Percentiles rank a stretch among this genome's conserved stretches.
Evolutionary conservation across 306 rosid species (phyloP).

Genomic region (Prunus dulcis): DNA sequence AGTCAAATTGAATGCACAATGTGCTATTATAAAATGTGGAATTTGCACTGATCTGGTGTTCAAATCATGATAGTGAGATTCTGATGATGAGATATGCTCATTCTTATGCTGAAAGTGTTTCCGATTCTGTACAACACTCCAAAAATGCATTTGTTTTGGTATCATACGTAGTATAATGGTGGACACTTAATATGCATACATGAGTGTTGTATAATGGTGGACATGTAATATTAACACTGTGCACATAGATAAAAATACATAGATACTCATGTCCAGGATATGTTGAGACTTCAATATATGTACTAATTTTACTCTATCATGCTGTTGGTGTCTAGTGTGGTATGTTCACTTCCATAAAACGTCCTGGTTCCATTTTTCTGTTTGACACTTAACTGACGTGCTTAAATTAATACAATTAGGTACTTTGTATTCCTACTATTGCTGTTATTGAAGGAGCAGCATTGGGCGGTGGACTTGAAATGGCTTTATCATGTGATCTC

Average conservation of each 20-base stretch:
- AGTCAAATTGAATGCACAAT: too few relatives aligned
- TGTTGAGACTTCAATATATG: background rate
- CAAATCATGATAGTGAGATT: background rate
- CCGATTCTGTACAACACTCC: background rate
- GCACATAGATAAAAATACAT: background rate
- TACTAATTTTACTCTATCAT: background rate
- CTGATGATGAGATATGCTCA: background rate
- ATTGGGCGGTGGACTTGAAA: constrained; percentile 95
- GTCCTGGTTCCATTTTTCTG: background rate
- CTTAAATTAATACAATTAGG: constrained; percentile 42
- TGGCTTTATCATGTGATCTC: constrained; percentile 92
- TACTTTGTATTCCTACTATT: constrained; percentile 65
- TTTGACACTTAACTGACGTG: constrained; percentile 10
- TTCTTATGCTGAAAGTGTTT: constrained; percentile 3
- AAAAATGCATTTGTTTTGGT: background rate
- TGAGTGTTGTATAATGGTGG: background rate
- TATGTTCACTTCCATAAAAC: background rate
- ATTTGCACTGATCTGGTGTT: background rate
- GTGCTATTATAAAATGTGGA: background rate
- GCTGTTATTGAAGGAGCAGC: constrained; percentile 95
- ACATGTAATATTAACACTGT: background rate
- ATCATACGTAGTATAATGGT: background rate
- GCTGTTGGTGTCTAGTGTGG: background rate
- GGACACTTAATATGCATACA: background rate
- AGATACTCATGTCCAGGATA: background rate